phyloP scores from a whole-genome alignment of 305 asterid genomes.

The Rubia balearica region DNA sequence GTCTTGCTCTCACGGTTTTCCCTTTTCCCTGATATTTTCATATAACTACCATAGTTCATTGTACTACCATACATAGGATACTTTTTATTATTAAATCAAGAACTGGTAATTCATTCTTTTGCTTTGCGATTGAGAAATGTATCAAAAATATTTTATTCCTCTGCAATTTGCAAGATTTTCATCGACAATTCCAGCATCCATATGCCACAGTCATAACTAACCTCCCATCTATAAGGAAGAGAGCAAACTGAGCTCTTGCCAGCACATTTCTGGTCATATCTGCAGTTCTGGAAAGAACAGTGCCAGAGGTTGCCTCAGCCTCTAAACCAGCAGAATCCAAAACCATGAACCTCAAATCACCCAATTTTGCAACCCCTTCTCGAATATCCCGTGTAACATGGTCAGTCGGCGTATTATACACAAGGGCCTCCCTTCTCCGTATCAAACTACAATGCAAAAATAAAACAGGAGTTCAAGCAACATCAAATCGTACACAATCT shows the following conservation, averaged over 20 bases:
- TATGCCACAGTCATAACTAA: slow-evolving; percentile 18
- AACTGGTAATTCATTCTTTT: neutral
- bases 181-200: neutral
- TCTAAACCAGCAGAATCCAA: slow-evolving; percentile 97
- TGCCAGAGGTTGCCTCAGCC: slow-evolving; percentile 97
- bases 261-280: slow-evolving; percentile 82
- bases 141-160: neutral
- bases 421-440: slow-evolving; percentile 96
- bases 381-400: slow-evolving; percentile 92
- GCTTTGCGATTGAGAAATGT: neutral
- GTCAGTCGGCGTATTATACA: slow-evolving; percentile 88
- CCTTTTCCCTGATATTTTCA: neutral
- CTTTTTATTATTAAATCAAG: neutral
- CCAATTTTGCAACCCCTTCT: slow-evolving; percentile 87
- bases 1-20: neutral
- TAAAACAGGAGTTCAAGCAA: slow-evolving; percentile 18
- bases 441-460: slow-evolving; percentile 54
- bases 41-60: neutral
- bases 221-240: slow-evolving; percentile 85
- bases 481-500: slow-evolving; percentile 13
- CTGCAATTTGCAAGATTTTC: neutral
- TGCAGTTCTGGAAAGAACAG: slow-evolving; percentile 90
- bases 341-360: slow-evolving; percentile 77
- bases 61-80: too few relatives aligned
- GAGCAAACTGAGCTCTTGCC: slow-evolving; percentile 53